phyloP scores from a whole-genome alignment of 202 grass and related monocot species.

The Panicum virgatum region DNA sequence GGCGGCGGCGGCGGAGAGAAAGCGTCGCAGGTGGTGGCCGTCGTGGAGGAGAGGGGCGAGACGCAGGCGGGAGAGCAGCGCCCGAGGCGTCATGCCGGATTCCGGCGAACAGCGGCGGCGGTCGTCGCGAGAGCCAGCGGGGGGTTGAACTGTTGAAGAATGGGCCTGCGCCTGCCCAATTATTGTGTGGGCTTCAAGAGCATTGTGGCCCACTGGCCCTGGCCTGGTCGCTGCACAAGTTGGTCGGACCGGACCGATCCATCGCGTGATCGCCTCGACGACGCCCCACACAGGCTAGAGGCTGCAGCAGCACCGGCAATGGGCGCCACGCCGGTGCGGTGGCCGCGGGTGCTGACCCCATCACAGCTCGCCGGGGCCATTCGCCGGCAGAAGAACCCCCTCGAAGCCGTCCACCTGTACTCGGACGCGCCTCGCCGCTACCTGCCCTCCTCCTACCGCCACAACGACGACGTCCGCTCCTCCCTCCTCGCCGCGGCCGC shows the following conservation, averaged over 20 bases:
- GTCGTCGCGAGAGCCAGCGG: background rate
- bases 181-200: background rate
- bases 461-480: constrained; percentile 69
- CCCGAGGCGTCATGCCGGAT: constrained; percentile 17
- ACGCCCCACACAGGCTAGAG: background rate
- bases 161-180: no score
- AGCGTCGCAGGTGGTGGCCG: background rate
- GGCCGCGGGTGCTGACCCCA: constrained; percentile 81
- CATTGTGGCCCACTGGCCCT: no score
- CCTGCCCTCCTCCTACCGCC: constrained; percentile 62
- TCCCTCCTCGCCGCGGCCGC: constrained; percentile 51
- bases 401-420: constrained; percentile 57
- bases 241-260: background rate
- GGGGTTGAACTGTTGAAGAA: no score
- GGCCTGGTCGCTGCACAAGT: background rate
- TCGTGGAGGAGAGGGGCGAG: constrained; percentile 23
- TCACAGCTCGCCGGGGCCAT: constrained; percentile 66
- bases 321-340: constrained; percentile 52
- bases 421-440: constrained; percentile 50
- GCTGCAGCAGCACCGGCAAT: constrained; percentile 9
- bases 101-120: background rate
- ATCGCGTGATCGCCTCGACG: background rate
- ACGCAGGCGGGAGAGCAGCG: constrained; percentile 39
- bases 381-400: constrained; percentile 65
- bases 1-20: constrained; percentile 25